Evolutionary conservation across 495 filamentous ascomycete genomes (phyloP).

Genomic region (Talaromyces wortmannii): DNA sequence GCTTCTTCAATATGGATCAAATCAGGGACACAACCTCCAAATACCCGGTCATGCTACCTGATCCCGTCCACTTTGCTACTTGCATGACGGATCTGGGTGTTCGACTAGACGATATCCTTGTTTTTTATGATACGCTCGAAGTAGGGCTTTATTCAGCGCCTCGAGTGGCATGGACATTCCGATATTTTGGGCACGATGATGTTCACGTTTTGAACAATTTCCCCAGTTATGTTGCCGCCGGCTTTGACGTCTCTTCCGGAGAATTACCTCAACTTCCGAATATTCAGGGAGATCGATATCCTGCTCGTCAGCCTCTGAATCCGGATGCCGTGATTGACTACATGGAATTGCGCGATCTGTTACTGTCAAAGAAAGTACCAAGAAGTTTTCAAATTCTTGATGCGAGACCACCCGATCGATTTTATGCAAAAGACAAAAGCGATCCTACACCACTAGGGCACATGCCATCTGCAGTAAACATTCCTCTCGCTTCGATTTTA

Average conservation of each 20-base stretch:
- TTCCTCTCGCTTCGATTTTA: conserved; percentile 19
- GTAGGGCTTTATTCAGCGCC: conserved; percentile 23
- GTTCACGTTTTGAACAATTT: conserved; percentile 30
- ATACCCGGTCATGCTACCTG: conserved; percentile 24
- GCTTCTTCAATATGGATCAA: conserved; percentile 25
- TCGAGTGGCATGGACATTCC: conserved; percentile 22
- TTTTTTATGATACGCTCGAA: conserved; percentile 24
- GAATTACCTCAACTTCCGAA: not conserved
- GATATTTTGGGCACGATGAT: conserved; percentile 15
- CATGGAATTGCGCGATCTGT: conserved; percentile 10
- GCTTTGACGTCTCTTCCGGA: conserved; percentile 5
- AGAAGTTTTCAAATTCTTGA: conserved; percentile 14
- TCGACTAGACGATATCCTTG: conserved; percentile 17
- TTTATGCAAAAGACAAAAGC: conserved; percentile 9
- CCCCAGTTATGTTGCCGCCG: conserved; percentile 11
- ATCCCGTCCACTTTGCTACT: conserved; percentile 11
- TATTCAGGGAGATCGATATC: conserved; percentile 1
- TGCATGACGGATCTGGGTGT: conserved; percentile 16
- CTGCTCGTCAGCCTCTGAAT: not conserved
- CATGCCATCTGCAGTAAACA: conserved; percentile 22
- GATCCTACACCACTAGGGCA: conserved; percentile 14
- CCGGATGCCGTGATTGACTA: conserved; percentile 11
- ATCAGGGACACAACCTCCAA: conserved; percentile 14
- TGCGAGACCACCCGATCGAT: conserved; percentile 11
- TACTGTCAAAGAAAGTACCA: not conserved